Base-by-base conservation (phyloP, 108 stramenopile species). In the Fragilariopsis cylindrus region DNA sequence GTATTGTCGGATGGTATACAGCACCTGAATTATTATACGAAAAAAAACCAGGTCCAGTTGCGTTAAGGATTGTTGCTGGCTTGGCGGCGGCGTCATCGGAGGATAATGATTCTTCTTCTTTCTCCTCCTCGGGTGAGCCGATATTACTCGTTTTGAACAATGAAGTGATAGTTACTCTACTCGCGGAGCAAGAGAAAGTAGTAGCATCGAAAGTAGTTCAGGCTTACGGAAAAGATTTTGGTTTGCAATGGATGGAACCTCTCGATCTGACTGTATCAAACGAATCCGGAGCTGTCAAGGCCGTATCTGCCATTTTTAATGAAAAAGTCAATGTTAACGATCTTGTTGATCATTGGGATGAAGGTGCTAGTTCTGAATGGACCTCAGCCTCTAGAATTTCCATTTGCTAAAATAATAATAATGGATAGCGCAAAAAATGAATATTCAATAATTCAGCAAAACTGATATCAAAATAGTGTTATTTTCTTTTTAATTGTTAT, bases 1-100 rank as follows among this genome's bases (percentile, higher is more conserved):
- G 12, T 21, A 81, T 93, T 62, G 77, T 93, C 11, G 92, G 92
- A 41, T 93, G 92, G 92, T 93, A 87, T 68, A 87, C 84, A 49
- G 76, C 83, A 39, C 83, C 86, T 11, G 78, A 76, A 43, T 16
- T 81, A 13, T 3, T 81, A 11, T 9, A 41, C n/a, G 82, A 83
- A 21, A 43, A 4, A 46, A 46, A 60, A 40, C 74, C 87, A 4
- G 79, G 72, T 43, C 76, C 87, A 15, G 82, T 69, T 40, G 82
- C 84, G 41, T 44, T 88, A 65, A 70, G 84, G 4, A 76, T 88
- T 65, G 82, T 53, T n/a, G 78, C 82, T 16, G 65, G 50, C 44
- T 60, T 88, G 70, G 77, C 72, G 39, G 65, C 19, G 40, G 11
- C 16, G 5, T 12, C 43, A 9, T 7, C 40, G 7, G 3, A 40